Evolutionary conservation across 1,284 basidiomycete genomes (phyloP).

Genomic region (Coriolopsis trogii): DNA sequence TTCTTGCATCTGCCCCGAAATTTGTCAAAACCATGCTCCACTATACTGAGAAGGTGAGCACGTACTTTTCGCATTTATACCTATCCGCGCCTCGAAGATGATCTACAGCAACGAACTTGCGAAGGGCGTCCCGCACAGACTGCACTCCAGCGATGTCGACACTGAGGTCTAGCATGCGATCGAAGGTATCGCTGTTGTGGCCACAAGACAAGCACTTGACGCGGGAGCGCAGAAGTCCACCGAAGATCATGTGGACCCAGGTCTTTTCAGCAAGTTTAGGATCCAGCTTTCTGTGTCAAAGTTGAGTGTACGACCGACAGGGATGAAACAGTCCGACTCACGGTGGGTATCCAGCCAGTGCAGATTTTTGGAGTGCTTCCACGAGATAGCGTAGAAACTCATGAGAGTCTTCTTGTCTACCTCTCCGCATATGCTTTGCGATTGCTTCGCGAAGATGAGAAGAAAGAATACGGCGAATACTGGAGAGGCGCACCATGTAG

Average conservation of each 20-base stretch:
- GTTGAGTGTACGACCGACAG: conserved; percentile 1
- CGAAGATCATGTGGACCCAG: conserved; percentile 95
- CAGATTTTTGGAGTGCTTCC: conserved; percentile 89
- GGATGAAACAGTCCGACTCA: conserved; percentile 41
- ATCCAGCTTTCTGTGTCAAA: conserved; percentile 67
- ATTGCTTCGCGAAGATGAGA: conserved; percentile 61
- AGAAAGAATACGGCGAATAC: not conserved
- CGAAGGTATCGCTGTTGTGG: conserved; percentile 95
- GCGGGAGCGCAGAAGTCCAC: conserved; percentile 89
- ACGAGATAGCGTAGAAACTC: conserved; percentile 97
- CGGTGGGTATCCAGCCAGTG: conserved; percentile 74
- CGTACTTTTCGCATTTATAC: conserved; percentile 96
- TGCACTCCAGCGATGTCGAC: conserved; percentile 78
- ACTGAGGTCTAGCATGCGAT: conserved; percentile 92
- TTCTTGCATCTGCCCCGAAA: conserved; percentile 75
- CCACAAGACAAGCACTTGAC: conserved; percentile 88
- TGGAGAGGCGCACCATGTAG: conserved; percentile 60
- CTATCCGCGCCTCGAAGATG: conserved; percentile 89
- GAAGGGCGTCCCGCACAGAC: conserved; percentile 76
- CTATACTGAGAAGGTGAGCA: no score
- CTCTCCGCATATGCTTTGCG: conserved; percentile 87
- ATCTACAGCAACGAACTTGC: conserved; percentile 85
- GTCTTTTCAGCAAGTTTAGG: conserved; percentile 85
- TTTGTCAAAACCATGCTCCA: not conserved
- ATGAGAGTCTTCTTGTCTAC: conserved; percentile 98